Conservation (phyloP, 768 basidiomycete genomes). For the Tylopilus felleus region DNA sequence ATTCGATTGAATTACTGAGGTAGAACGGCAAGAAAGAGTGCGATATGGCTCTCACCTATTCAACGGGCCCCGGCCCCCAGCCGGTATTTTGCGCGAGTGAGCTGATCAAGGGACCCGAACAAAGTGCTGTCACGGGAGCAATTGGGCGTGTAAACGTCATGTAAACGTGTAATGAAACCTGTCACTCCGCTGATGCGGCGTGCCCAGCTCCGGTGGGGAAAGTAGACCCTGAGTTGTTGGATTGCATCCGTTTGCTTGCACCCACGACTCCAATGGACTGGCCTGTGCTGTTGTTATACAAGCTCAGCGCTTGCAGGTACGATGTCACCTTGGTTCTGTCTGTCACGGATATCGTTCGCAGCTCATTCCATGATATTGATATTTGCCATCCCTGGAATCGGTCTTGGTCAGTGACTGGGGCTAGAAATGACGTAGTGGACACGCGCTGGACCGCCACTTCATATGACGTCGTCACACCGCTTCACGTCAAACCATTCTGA, state of each 20-base stretch:
- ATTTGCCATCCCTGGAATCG: too few relatives aligned
- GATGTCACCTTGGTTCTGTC: too few relatives aligned
- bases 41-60: constrained; percentile 9
- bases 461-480: too few relatives aligned
- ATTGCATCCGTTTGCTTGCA: not conserved
- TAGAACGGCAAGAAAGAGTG: not conserved
- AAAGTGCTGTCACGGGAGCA: constrained; percentile 1
- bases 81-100: not conserved
- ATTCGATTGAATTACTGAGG: not conserved
- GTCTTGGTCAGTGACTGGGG: too few relatives aligned
- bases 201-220: not conserved
- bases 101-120: constrained; percentile 1
- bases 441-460: too few relatives aligned
- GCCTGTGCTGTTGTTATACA: not conserved
- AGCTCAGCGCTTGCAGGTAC: not conserved
- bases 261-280: not conserved
- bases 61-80: constrained; percentile 1
- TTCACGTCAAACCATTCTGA: too few relatives aligned
- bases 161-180: too few relatives aligned
- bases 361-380: too few relatives aligned
- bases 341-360: too few relatives aligned
- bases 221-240: not conserved
- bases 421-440: too few relatives aligned
- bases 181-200: not conserved
- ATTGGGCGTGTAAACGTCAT: not conserved